Evolutionary conservation across 2,329 filamentous ascomycete species (phyloP), one percentile per base, ranked within the genome.

Genomic region (Diaporthe destruens): DNA sequence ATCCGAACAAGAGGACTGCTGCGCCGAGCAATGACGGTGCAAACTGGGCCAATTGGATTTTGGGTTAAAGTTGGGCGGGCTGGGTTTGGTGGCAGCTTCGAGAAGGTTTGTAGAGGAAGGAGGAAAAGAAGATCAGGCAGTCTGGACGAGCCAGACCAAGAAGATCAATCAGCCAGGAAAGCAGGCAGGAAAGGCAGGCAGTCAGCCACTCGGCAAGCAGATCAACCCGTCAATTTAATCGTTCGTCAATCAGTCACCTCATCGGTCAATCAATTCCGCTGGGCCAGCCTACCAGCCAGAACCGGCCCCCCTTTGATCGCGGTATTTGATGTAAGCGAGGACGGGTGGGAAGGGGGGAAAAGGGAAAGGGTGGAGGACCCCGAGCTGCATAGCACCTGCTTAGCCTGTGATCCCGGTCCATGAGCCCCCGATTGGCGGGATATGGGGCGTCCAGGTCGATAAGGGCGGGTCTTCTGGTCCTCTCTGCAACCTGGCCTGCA

Each of bases 401-500:
- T 39, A 49, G 59, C 42, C 44, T 34, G 29, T n/a, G 61, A 65
- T 65, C 61, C 61, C 61, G 61, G 61, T 44, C 20, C 44, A 65
- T 51, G 42, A 32, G 29, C 29, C 61, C 61, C 61, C 44, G 36
- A 70, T 70, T 70, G 67, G 67, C 42, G 44, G 55, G 61, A 36
- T 25, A 18, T 36, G 25, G 42, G 36, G 61, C 67, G 67, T 70
- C 34, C 61, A 61, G 39, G 55, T 51, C 54, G 55, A 70, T 70
- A 70, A 53, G 61, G 53, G 55, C 55, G 67, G 67, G 67, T 59
- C 67, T 29, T 29, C 20, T 49, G 67, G 67, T 59, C 67, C n/a
- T 29, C 20, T 49, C 42, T 65, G 59, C 59, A 51, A 65, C 59
- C 25, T 32, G 59, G 42, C 9, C 59, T 49, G 59, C 59, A 65